phyloP scores from a whole-genome alignment of 768 basidiomycete species.

The Ephemerocybe angulata region DNA sequence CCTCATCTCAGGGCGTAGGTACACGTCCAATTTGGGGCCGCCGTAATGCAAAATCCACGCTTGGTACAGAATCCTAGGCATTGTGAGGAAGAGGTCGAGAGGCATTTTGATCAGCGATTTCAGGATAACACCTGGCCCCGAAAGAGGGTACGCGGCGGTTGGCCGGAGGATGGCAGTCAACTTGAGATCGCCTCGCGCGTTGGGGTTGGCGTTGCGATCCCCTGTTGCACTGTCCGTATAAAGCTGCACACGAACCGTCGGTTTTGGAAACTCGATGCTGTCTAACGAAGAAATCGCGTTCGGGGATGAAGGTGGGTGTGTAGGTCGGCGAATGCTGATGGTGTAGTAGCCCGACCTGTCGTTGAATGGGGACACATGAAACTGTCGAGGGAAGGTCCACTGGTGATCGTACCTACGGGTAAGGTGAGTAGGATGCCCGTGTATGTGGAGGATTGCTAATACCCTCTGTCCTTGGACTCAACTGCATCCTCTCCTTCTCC shows the following conservation, averaged over 20 bases:
- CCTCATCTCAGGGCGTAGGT: constrained; percentile 53
- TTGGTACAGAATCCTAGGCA: constrained; percentile 58
- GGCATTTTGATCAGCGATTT: constrained; percentile 44
- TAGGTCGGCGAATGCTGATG: constrained; percentile 49
- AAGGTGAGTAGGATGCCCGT: not conserved
- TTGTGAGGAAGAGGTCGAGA: constrained; percentile 49
- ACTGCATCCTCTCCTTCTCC: constrained; percentile 41
- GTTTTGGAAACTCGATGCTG: constrained; percentile 22
- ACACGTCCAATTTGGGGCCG: constrained; percentile 50
- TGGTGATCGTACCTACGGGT: constrained; percentile 50
- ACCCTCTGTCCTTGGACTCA: constrained; percentile 26
- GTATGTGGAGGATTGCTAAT: not conserved
- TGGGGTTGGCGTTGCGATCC: not conserved
- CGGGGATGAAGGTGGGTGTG: constrained; percentile 23
- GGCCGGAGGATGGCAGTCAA: not conserved
- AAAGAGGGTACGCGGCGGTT: not conserved
- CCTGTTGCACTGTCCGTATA: constrained; percentile 19
- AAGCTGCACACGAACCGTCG: constrained; percentile 41
- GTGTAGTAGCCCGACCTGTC: constrained; percentile 64
- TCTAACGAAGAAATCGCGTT: constrained; percentile 8
- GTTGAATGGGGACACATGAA: constrained; percentile 78
- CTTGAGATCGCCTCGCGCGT: too few species aligned
- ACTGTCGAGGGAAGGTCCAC: constrained; percentile 64
- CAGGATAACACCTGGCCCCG: constrained; percentile 36
- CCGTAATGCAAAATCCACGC: constrained; percentile 60